Base-by-base conservation (phyloP, 768 basidiomycete species). In the Hysterangium stoloniferum region DNA sequence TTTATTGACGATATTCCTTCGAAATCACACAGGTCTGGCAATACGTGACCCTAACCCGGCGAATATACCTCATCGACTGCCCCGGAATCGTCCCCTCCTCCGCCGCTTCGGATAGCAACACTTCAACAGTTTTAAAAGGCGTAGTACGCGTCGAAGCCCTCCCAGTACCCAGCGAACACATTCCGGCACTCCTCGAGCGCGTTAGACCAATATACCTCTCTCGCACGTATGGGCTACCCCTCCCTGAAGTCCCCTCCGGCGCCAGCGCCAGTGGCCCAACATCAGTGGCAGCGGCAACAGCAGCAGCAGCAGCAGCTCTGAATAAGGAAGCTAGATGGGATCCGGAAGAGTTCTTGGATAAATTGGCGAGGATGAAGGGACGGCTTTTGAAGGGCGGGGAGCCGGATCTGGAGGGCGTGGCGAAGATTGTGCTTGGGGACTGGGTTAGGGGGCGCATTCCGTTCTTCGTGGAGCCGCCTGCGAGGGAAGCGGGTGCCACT, bases 21-120 rank as follows among this genome's bases (percentile, higher is more conserved):
- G n/a, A n/a, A 11, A 37, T 31, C 42, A 32, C 32, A 13, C 50
- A 68, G 68, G 94, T 98, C 57, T 99, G 96, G 96, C 95, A 99
- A 76, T 99, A 99, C 68, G 97, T 99, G 71, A 94, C 92, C 25
- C 73, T 99, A 35, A 99, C 94, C 53, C 80, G 86, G 56, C 79
- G 88, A 48, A 99, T 99, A 64, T 99, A 97, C 72, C 84, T 99
- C 58, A 97, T 99, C 70, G 96, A 99, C 68, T 99, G 96, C 64
- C 96, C 96, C 25, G 96, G 96, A 43, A 89, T 98, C 66, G 96
- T 97, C 1, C 95, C 95, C 2, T 84, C 92, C 15, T 94, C 92
- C 20, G 86, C 91, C 2, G 76, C 87, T 55, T 42, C 40, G 20
- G 94, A 98, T 66, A 79, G 86, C 2, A 84, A 95, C 62, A 90